Conservation (phyloP, 768 basidiomycete genomes). For the Lyophyllum shimeji region DNA sequence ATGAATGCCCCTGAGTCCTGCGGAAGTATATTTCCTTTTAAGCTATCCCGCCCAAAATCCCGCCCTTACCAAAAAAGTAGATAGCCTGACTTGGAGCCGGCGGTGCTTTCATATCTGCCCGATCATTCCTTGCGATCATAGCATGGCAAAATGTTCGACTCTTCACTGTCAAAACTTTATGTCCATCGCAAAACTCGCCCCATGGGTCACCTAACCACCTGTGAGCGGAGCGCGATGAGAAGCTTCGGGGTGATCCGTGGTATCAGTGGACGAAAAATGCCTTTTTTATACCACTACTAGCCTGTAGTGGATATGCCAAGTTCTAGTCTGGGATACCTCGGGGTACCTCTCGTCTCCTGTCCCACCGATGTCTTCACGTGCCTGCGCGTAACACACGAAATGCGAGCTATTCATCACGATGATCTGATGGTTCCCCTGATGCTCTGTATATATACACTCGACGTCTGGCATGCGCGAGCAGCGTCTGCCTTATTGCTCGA, state of each 20-base stretch:
- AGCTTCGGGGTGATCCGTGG: background rate
- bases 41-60: too few species aligned
- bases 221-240: background rate
- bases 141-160: background rate
- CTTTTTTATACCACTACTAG: background rate
- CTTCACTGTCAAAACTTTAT: background rate
- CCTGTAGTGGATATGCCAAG: constrained; percentile 1
- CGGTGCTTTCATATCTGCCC: background rate
- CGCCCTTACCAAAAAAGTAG: background rate
- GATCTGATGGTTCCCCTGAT: constrained; percentile 21
- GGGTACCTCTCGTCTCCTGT: background rate
- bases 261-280: background rate
- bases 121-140: background rate
- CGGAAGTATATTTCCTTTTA: background rate
- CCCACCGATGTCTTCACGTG: constrained; percentile 12
- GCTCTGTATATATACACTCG: constrained; percentile 16
- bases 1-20: background rate
- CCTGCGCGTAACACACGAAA: constrained; percentile 1
- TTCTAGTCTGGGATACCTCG: background rate
- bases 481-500: background rate
- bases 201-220: background rate
- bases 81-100: background rate
- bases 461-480: background rate
- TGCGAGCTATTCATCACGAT: constrained; percentile 6
- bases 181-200: background rate